phyloP scores from a whole-genome alignment of 2,329 filamentous ascomycete species.

The Emericellopsis atlantica region DNA sequence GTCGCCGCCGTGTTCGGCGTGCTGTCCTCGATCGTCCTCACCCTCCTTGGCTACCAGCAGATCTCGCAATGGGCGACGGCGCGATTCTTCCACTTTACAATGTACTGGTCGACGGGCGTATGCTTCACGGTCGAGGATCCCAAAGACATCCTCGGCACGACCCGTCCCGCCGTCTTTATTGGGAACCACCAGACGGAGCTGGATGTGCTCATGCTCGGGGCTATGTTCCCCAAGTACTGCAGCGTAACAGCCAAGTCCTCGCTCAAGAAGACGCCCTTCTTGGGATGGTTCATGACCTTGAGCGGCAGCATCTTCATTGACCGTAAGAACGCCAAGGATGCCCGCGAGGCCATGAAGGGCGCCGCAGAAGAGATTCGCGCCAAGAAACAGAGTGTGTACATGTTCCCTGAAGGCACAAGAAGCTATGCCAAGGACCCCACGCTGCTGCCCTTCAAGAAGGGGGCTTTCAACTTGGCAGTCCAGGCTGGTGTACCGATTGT shows the following conservation, averaged over 20 bases:
- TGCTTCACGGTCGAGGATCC: constrained; percentile 63
- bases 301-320: constrained; percentile 93
- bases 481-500: constrained; percentile 91
- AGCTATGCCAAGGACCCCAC: constrained; percentile 74
- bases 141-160: constrained; percentile 45
- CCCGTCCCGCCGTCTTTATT: constrained; percentile 78
- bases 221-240: constrained; percentile 82
- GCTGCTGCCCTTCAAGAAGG: constrained; percentile 96
- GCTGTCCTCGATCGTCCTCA: constrained; percentile 57
- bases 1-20: constrained; percentile 61
- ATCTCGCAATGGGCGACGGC: constrained; percentile 78
- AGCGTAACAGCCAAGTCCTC: constrained; percentile 86
- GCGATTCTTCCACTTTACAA: constrained; percentile 67
- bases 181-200: constrained; percentile 95
- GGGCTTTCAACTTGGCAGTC: constrained; percentile 89
- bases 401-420: constrained; percentile 86
- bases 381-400: constrained; percentile 65
- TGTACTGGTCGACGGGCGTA: constrained; percentile 65
- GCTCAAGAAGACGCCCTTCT: constrained; percentile 65
- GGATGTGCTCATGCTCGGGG: constrained; percentile 82
- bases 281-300: constrained; percentile 90
- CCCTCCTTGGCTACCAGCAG: constrained; percentile 57
- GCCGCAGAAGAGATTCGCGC: constrained; percentile 69
- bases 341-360: constrained; percentile 72
- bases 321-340: constrained; percentile 70